Conservation (phyloP, 2,329 filamentous ascomycete species). For the Botrytis deweyae region DNA sequence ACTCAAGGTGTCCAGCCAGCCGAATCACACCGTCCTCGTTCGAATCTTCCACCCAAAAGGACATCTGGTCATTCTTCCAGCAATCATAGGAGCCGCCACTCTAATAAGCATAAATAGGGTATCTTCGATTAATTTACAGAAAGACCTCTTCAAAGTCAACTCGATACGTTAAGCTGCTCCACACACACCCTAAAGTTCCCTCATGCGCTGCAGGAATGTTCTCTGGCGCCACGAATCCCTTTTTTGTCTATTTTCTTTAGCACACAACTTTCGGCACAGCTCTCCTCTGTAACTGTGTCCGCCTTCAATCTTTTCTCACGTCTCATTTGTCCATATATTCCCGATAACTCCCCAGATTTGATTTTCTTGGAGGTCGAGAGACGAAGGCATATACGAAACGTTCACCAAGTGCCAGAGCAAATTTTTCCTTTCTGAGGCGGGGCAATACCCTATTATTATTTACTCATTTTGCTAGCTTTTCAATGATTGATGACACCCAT, state of each 20-base stretch:
- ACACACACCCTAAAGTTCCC: background rate
- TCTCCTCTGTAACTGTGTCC: background rate
- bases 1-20: background rate
- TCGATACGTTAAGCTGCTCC: constrained; percentile 6
- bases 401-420: background rate
- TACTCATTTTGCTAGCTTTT: too few species aligned
- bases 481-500: background rate
- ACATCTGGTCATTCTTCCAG: background rate
- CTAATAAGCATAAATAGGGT: too few species aligned
- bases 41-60: background rate
- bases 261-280: background rate
- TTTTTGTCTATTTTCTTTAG: background rate
- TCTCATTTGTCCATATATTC: background rate
- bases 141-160: background rate
- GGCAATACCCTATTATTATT: background rate
- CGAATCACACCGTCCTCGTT: background rate
- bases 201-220: background rate
- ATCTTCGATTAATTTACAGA: background rate
- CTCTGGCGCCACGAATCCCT: background rate
- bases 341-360: background rate
- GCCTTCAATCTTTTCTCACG: background rate
- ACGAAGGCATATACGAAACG: background rate
- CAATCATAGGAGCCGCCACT: background rate
- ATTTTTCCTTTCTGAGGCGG: background rate
- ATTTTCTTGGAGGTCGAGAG: background rate